Conservation (phyloP, 140 eudicot species). For the Ambrosia hybrid region DNA sequence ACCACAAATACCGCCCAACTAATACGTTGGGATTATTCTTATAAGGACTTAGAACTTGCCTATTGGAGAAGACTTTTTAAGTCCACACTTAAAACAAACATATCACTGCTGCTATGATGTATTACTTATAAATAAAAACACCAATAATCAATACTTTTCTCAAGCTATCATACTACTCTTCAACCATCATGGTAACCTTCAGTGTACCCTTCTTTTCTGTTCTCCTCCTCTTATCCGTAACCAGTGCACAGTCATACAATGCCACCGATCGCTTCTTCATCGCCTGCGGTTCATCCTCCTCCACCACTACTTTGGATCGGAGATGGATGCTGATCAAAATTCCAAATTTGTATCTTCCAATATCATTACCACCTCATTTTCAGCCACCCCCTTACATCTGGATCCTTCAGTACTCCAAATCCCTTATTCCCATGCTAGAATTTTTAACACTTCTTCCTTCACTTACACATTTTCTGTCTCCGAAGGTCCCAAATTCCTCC, state of each 20-base stretch:
- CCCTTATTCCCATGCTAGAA: constrained; percentile 56
- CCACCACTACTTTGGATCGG: background rate
- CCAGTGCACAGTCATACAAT: constrained; percentile 20
- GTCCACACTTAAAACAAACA: background rate
- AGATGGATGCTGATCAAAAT: constrained; percentile 33
- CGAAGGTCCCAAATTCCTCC: constrained; percentile 39
- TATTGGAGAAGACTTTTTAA: background rate
- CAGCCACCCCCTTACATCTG: constrained; percentile 35
- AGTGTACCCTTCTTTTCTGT: background rate
- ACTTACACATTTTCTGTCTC: constrained; percentile 50
- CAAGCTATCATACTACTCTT: constrained; percentile 3
- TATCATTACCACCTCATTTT: constrained; percentile 14
- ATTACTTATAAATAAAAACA: background rate
- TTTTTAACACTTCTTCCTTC: constrained; percentile 39
- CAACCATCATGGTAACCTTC: background rate
- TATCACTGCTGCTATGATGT: background rate
- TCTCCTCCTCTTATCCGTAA: constrained; percentile 5
- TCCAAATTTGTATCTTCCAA: constrained; percentile 14
- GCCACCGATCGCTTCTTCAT: constrained; percentile 48
- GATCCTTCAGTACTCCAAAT: constrained; percentile 50
- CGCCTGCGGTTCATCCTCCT: constrained; percentile 45
- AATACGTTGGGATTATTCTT: background rate
- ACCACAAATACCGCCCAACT: background rate
- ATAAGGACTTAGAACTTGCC: background rate
- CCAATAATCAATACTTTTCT: background rate